Conservation (phyloP, 768 basidiomycete genomes). For the Terana coerulea region DNA sequence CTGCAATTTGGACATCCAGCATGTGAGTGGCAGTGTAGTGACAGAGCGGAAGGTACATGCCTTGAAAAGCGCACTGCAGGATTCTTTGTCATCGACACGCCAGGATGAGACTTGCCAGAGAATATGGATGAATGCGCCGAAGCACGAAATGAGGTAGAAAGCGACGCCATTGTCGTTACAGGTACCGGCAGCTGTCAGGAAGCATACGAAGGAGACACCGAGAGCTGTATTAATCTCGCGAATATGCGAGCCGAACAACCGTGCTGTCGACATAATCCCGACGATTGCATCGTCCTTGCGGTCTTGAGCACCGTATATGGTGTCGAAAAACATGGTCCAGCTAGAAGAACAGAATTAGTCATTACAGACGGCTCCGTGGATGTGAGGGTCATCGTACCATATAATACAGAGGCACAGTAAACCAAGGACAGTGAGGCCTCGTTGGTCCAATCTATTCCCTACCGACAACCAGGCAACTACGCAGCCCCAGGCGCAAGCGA, state of each 20-base stretch:
- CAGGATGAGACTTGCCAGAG: background rate
- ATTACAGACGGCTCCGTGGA: too few relatives aligned
- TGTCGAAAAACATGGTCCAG: slow-evolving; percentile 52
- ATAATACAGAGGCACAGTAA: too few relatives aligned
- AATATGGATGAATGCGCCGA: background rate
- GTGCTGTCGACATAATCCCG: slow-evolving; percentile 72
- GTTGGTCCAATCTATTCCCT: too few relatives aligned
- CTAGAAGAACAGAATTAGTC: too few relatives aligned
- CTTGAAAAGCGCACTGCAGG: background rate
- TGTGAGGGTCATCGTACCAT: too few relatives aligned
- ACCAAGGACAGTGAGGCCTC: too few relatives aligned
- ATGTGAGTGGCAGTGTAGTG: too few relatives aligned
- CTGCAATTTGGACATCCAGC: too few relatives aligned
- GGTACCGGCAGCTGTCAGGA: slow-evolving; percentile 52
- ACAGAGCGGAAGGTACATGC: too few relatives aligned
- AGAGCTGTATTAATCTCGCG: slow-evolving; percentile 53
- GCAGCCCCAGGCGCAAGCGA: background rate
- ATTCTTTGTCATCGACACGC: background rate
- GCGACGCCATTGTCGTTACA: slow-evolving; percentile 26
- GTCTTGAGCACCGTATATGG: slow-evolving; percentile 78
- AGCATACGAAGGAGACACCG: slow-evolving; percentile 46
- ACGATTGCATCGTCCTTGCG: slow-evolving; percentile 67
- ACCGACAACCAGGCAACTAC: slow-evolving; percentile 44
- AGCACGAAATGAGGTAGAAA: background rate
- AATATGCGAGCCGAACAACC: slow-evolving; percentile 64